These are phyloP conservation scores for Solanum ahanhuiri DNA, from an alignment of 257 asterid genomes.

Conservation along the genomic window DNA sequence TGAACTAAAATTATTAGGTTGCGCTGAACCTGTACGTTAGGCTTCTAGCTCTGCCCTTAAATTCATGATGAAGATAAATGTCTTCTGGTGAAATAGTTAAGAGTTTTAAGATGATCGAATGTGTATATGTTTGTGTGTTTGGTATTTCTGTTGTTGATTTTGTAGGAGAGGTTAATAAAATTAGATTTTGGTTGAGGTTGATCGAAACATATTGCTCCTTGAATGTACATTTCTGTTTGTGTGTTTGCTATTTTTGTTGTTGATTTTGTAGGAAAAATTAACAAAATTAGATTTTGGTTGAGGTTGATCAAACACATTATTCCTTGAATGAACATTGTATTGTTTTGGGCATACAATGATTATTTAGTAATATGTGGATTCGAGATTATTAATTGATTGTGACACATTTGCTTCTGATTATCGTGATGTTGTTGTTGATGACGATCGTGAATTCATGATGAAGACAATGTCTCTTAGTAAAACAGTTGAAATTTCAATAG, in stretches of 20 bases:
- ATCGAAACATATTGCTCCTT: neutral
- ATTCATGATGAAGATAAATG: neutral
- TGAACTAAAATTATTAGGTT: neutral
- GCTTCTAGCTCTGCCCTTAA: neutral
- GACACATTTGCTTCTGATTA: neutral
- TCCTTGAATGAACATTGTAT: fast-evolving
- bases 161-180: neutral
- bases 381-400: neutral
- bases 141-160: neutral
- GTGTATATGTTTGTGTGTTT: neutral
- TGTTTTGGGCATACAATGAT: neutral
- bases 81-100: neutral
- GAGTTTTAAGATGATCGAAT: neutral
- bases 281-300: neutral
- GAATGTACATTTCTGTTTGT: neutral
- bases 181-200: neutral
- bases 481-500: neutral
- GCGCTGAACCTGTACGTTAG: neutral
- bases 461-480: neutral
- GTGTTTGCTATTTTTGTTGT: neutral
- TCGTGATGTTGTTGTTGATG: neutral
- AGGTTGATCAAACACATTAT: neutral
- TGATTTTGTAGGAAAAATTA: neutral
- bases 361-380: fast-evolving
- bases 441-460: neutral